phyloP scores from a whole-genome alignment of 1,139 yeast species.

The Trichomonascaceae sp. region DNA sequence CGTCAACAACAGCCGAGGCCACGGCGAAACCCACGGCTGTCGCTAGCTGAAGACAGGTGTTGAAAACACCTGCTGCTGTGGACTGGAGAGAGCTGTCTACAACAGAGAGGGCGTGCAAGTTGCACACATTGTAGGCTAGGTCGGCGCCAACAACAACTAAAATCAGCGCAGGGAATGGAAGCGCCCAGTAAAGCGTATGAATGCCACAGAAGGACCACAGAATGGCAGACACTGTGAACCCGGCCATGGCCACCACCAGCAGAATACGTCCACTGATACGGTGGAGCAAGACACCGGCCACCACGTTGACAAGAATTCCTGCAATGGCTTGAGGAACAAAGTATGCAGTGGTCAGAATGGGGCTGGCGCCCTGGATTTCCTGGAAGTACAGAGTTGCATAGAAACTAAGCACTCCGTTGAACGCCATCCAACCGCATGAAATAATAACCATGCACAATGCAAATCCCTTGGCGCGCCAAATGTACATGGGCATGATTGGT shows the following conservation, averaged over 20 bases:
- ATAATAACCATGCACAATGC: slow-evolving; percentile 27
- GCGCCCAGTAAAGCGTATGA: slow-evolving; percentile 28
- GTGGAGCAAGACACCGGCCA: slow-evolving; percentile 34
- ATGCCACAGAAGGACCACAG: slow-evolving; percentile 30
- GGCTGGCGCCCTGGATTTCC: slow-evolving; percentile 23
- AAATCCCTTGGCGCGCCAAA: slow-evolving; percentile 29
- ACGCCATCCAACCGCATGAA: slow-evolving; percentile 28
- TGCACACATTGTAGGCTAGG: slow-evolving; percentile 31
- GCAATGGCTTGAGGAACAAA: slow-evolving; percentile 28
- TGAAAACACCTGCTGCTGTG: slow-evolving; percentile 35
- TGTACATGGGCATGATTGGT: slow-evolving; percentile 35
- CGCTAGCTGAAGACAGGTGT: slow-evolving; percentile 30
- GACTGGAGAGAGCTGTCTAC: slow-evolving; percentile 29
- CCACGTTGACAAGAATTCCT: slow-evolving; percentile 28
- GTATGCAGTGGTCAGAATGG: slow-evolving; percentile 31
- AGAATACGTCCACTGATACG: slow-evolving; percentile 28
- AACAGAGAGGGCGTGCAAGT: slow-evolving; percentile 29
- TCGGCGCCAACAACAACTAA: slow-evolving; percentile 35
- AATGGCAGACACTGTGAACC: slow-evolving; percentile 25
- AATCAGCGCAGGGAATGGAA: slow-evolving; percentile 31
- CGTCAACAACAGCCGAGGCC: slow-evolving; percentile 25
- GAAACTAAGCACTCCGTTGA: slow-evolving; percentile 28
- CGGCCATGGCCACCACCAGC: slow-evolving; percentile 24
- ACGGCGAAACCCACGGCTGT: slow-evolving; percentile 31
- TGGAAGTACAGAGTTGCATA: slow-evolving; percentile 32